Conservation (phyloP, 1,139 yeast genomes). For the Lodderomyces metapsilosis region DNA sequence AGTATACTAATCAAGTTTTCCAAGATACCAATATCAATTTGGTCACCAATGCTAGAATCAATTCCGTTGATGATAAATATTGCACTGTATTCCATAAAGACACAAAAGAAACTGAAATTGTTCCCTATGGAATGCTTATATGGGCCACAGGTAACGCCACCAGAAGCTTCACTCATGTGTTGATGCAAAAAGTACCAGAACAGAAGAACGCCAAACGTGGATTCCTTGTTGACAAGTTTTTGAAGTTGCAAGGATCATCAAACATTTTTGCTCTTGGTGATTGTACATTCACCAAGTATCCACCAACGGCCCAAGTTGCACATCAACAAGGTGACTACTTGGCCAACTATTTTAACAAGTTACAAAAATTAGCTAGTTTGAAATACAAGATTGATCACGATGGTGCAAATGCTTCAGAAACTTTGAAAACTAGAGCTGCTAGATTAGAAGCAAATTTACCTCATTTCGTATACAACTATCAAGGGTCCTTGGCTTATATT, state of each 20-base stretch:
- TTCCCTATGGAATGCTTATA: conserved; percentile 84
- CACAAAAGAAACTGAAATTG: conserved; percentile 49
- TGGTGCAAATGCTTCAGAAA: conserved; percentile 32
- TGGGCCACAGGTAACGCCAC: conserved; percentile 98
- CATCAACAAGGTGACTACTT: conserved; percentile 88
- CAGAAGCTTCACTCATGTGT: conserved; percentile 65
- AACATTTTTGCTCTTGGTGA: conserved; percentile 90
- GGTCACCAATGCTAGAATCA: conserved; percentile 80
- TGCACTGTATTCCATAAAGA: conserved; percentile 68
- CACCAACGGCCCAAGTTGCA: conserved; percentile 97
- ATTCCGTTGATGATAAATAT: conserved; percentile 66
- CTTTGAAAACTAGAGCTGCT: conserved; percentile 36
- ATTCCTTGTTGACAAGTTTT: conserved; percentile 73
- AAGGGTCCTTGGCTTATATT: conserved; percentile 75
- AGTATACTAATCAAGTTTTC: conserved; percentile 80
- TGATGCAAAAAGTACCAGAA: conserved; percentile 67
- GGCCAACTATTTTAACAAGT: conserved; percentile 65
- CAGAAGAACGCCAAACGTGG: conserved; percentile 90
- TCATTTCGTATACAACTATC: conserved; percentile 59
- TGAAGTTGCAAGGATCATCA: conserved; percentile 78
- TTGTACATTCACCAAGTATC: conserved; percentile 84
- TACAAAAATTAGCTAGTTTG: conserved; percentile 65
- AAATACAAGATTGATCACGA: conserved; percentile 36
- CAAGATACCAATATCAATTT: conserved; percentile 74
- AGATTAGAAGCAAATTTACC: conserved; percentile 47